phyloP scores from a whole-genome alignment of 2,329 filamentous ascomycete genomes.

The Beauveria caledonica region DNA sequence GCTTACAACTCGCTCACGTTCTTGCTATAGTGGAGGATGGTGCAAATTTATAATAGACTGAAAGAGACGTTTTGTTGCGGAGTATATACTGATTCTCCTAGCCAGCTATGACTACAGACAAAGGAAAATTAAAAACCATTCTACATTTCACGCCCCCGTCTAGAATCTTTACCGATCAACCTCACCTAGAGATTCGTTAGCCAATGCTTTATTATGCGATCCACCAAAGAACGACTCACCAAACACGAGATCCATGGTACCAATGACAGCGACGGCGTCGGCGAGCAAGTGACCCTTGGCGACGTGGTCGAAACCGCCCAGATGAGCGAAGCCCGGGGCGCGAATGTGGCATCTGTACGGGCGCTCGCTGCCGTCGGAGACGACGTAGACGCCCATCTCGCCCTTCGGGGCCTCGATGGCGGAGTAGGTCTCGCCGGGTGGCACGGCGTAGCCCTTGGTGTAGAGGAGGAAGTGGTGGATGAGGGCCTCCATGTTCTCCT shows the following conservation, averaged over 20 bases:
- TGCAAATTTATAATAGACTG: not conserved
- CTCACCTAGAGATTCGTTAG: slow-evolving; percentile 43
- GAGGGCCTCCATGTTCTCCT: slow-evolving; percentile 99
- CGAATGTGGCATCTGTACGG: slow-evolving; percentile 97
- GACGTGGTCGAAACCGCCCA: slow-evolving; percentile 90
- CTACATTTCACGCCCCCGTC: slow-evolving; percentile 19
- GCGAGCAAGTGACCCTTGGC: slow-evolving; percentile 87
- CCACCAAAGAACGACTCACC: slow-evolving; percentile 45
- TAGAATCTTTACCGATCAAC: slow-evolving; percentile 45
- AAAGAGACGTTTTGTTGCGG: slow-evolving; percentile 23
- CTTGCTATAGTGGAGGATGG: not conserved
- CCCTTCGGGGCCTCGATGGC: slow-evolving; percentile 99
- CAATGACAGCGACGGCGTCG: slow-evolving; percentile 93
- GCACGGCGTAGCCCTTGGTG: slow-evolving; percentile 96
- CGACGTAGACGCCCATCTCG: slow-evolving; percentile 96
- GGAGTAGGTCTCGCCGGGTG: slow-evolving; percentile 95
- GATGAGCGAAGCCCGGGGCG: slow-evolving; percentile 91
- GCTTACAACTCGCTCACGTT: no score
- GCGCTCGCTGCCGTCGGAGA: slow-evolving; percentile 91
- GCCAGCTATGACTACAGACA: slow-evolving; percentile 35
- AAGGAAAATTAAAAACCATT: slow-evolving; percentile 26
- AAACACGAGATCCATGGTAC: slow-evolving; percentile 83
- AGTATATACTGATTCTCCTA: slow-evolving; percentile 30
- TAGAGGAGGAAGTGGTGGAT: slow-evolving; percentile 99
- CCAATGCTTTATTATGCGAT: not conserved